Evolutionary conservation across 352 stramenopile genomes (phyloP).

Genomic region (Pythium biforme): DNA sequence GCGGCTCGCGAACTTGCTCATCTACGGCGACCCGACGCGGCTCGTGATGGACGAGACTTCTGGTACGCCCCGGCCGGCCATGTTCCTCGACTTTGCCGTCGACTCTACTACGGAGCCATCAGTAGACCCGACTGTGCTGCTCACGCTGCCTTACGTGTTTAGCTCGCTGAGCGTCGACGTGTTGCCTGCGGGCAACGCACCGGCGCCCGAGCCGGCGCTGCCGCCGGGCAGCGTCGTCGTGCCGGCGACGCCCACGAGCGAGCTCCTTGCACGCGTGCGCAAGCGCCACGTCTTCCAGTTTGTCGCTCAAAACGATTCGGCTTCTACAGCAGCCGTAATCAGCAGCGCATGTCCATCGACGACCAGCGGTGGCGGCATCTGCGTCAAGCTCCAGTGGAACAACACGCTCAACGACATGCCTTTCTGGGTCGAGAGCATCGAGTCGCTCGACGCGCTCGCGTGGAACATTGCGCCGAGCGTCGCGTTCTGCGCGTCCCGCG

Average conservation of each 20-base stretch:
- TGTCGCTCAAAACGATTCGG: not conserved
- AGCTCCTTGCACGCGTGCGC: slow-evolving; percentile 33
- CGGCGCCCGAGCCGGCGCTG: slow-evolving; percentile 16
- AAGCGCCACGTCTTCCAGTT: slow-evolving; percentile 49
- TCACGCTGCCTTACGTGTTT: slow-evolving; percentile 48
- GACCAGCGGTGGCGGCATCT: slow-evolving; percentile 23
- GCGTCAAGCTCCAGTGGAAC: slow-evolving; percentile 45
- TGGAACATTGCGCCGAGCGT: slow-evolving; percentile 44
- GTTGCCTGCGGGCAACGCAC: slow-evolving; percentile 40
- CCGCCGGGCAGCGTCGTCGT: slow-evolving; percentile 23
- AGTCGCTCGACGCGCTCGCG: slow-evolving; percentile 37
- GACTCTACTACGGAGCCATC: slow-evolving; percentile 7
- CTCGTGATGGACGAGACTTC: slow-evolving; percentile 6
- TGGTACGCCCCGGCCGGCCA: slow-evolving; percentile 16
- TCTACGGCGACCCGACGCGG: slow-evolving; percentile 43
- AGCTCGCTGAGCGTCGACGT: slow-evolving; percentile 42
- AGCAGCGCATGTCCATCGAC: not conserved
- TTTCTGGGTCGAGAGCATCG: slow-evolving; percentile 57
- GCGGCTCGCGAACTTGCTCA: slow-evolving; percentile 38
- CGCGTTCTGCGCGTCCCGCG: slow-evolving; percentile 29
- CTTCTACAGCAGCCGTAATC: not conserved
- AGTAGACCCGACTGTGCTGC: slow-evolving; percentile 16
- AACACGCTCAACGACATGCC: slow-evolving; percentile 34
- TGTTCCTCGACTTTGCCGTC: slow-evolving; percentile 52
- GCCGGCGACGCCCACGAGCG: slow-evolving; percentile 33